Percentiles rank a stretch among this genome's conserved stretches.
These are phyloP conservation scores for Tylopilus plumbeoviolaceoides DNA, from an alignment of 768 basidiomycete genomes.

Conservation along the genomic window DNA sequence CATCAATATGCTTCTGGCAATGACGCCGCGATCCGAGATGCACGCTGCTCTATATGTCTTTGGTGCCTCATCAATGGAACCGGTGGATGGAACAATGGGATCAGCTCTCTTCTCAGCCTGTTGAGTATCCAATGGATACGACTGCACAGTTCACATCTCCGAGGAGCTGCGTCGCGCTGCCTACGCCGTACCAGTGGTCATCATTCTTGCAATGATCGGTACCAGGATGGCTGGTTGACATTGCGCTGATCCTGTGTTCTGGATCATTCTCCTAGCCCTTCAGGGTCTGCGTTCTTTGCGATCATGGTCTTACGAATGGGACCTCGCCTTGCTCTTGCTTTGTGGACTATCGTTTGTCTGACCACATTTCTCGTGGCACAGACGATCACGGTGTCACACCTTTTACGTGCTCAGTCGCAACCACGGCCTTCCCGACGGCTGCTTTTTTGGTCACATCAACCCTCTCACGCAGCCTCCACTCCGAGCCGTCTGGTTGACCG, in stretches of 20 bases:
- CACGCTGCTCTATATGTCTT: conserved; percentile 57
- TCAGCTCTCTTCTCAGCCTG: conserved; percentile 44
- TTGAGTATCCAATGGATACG: conserved; percentile 43
- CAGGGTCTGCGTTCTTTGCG: conserved; percentile 53
- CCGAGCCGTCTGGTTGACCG: conserved; percentile 51
- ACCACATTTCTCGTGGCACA: conserved; percentile 62
- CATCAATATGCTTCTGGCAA: conserved; percentile 40
- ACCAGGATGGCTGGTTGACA: conserved; percentile 55
- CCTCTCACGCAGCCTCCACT: conserved; percentile 49
- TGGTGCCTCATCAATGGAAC: conserved; percentile 41
- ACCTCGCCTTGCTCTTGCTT: conserved; percentile 42
- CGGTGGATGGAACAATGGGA: conserved; percentile 39
- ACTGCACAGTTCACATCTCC: conserved; percentile 23
- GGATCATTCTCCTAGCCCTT: conserved; percentile 49
- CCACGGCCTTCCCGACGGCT: conserved; percentile 51
- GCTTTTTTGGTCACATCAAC: conserved; percentile 50
- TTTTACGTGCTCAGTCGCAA: conserved; percentile 60
- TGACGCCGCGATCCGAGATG: conserved; percentile 49
- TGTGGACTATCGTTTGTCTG: conserved; percentile 58
- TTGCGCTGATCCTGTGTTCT: conserved; percentile 56
- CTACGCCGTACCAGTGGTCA: conserved; percentile 42
- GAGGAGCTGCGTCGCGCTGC: conserved; percentile 55
- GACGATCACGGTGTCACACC: conserved; percentile 43
- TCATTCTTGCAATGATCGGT: conserved; percentile 43
- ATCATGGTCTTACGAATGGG: conserved; percentile 57